Evolutionary conservation across 2,329 filamentous ascomycete genomes (phyloP).

Genomic region (Colletotrichum sp.): DNA sequence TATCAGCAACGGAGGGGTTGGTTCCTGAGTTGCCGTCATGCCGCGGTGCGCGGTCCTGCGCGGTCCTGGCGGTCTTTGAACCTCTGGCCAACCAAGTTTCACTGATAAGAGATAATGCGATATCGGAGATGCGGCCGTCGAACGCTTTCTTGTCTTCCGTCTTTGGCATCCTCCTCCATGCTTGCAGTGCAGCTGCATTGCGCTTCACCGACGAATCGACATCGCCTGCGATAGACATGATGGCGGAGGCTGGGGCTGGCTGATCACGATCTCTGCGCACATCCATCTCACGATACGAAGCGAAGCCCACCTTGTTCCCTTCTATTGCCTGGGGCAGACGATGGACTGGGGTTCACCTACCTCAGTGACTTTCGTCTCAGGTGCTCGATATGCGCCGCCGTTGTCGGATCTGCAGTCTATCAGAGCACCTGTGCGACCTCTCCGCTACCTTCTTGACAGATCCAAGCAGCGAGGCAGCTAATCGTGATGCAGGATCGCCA

Average conservation of each 20-base stretch:
- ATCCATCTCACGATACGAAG: background rate
- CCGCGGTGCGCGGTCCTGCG: background rate
- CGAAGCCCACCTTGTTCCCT: background rate
- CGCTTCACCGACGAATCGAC: background rate
- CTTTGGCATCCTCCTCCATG: background rate
- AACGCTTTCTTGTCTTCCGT: background rate
- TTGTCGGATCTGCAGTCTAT: background rate
- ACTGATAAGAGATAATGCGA: conserved; percentile 21
- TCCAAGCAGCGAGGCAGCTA: background rate
- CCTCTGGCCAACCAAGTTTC: background rate
- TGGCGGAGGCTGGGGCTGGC: background rate
- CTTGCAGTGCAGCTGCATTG: background rate
- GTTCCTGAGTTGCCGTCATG: conserved; percentile 13
- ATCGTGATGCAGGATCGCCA: background rate
- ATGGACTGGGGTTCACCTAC: background rate
- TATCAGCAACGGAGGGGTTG: conserved; percentile 12
- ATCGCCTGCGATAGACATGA: background rate
- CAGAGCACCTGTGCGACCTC: background rate
- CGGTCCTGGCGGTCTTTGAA: background rate
- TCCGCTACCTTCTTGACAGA: background rate
- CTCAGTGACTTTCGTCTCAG: background rate
- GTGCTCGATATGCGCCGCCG: background rate
- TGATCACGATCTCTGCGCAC: background rate
- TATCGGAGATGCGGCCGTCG: conserved; percentile 15
- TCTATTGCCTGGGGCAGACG: background rate